These are phyloP conservation scores for Asterophora lycoperdoides DNA, from an alignment of 768 basidiomycete species.

Conservation along the genomic window DNA sequence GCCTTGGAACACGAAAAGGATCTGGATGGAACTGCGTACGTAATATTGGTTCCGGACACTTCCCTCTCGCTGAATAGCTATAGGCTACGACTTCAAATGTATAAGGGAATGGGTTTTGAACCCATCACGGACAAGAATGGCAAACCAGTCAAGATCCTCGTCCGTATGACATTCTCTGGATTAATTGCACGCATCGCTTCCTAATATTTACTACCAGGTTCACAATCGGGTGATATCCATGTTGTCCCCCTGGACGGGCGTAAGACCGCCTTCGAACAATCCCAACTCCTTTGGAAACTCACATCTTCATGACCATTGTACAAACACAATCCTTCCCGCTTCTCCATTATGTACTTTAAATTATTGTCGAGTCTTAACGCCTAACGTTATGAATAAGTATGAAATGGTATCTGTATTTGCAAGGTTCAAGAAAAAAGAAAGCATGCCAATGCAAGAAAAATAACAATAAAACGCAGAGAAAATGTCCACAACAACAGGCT, in stretches of 20 bases:
- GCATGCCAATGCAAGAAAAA: constrained; percentile 1
- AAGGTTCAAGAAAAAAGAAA: not conserved
- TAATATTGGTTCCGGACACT: constrained; percentile 3
- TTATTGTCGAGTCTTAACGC: not conserved
- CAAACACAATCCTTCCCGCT: not conserved
- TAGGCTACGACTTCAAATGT: constrained; percentile 66
- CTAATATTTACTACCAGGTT: constrained; percentile 30
- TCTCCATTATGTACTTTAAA: not conserved
- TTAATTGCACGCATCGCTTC: not conserved
- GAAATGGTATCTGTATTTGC: constrained; percentile 6
- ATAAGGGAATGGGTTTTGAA: constrained; percentile 69
- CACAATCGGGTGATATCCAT: constrained; percentile 45
- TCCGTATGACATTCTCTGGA: constrained; percentile 42
- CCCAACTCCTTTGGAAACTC: constrained; percentile 42
- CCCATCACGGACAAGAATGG: constrained; percentile 55
- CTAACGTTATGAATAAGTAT: constrained; percentile 4
- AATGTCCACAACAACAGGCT: not conserved
- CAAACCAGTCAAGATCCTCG: constrained; percentile 53
- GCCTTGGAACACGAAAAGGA: constrained; percentile 67
- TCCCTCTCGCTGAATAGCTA: not conserved
- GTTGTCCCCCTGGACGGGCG: constrained; percentile 33
- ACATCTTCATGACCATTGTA: constrained; percentile 32
- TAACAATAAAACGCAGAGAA: not conserved
- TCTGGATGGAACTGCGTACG: constrained; percentile 66
- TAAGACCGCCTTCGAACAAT: constrained; percentile 33